These are phyloP conservation scores for Beverwykella pulmonaria DNA, from an alignment of 495 filamentous ascomycete species.

Conservation along the genomic window DNA sequence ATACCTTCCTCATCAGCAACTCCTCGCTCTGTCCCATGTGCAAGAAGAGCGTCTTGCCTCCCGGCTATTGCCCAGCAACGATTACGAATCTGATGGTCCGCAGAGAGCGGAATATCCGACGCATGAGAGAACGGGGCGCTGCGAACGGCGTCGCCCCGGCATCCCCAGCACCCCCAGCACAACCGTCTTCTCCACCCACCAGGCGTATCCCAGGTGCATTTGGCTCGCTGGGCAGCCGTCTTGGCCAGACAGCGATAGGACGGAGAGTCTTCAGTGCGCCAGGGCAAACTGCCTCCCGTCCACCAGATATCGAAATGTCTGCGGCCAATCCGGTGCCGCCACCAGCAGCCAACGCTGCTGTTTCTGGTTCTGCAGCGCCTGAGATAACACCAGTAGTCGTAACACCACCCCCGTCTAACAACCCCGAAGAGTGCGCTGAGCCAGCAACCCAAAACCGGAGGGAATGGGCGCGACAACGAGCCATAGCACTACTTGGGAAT, in stretches of 20 bases:
- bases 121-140: conserved; percentile 27
- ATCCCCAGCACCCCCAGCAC: not conserved
- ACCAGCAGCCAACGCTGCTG: not conserved
- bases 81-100: conserved; percentile 86
- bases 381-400: not conserved
- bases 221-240: conserved; percentile 18
- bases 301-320: conserved; percentile 35
- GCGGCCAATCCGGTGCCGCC: conserved; percentile 3
- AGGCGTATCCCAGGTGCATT: not conserved
- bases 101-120: conserved; percentile 57
- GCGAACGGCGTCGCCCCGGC: not conserved
- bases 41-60: conserved; percentile 72
- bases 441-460: conserved; percentile 25
- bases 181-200: not conserved
- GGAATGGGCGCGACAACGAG: conserved; percentile 46
- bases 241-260: conserved; percentile 15
- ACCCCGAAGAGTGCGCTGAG: conserved; percentile 3
- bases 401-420: not conserved
- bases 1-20: conserved; percentile 68
- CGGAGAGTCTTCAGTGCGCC: conserved; percentile 27
- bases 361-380: not conserved
- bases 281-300: conserved; percentile 3
- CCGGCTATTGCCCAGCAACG: conserved; percentile 62
- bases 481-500: conserved; percentile 41
- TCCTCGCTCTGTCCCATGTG: conserved; percentile 87